Base-by-base conservation (phyloP, 306 rosid species). In the Coriaria nepalensis region DNA sequence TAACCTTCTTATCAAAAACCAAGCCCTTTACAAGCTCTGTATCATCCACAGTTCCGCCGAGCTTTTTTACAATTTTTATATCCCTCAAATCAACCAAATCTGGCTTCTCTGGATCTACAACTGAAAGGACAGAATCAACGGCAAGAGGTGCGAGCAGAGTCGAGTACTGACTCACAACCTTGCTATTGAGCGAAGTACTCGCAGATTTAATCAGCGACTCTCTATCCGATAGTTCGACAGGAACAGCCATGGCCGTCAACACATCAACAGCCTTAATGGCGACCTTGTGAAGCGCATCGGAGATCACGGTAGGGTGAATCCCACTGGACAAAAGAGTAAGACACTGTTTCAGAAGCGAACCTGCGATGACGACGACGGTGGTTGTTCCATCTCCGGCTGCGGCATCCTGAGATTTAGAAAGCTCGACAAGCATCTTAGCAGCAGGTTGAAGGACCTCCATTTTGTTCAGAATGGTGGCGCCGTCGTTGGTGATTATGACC, bases 361-460 rank as follows among this genome's bases (percentile, higher is more conserved):
- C 98, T 4, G 94, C 92, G 40, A 90, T 77, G 14, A 90, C 93
- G 29, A 90, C 98, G 11, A 90, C 98, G 9, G 98, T 90, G 45
- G 98, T 90, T 9, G 98, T 90, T 0, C 95, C 98, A 14, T 90
- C 98, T 0, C 98, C 98, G 2, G 95, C 94, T 9, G 98, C 86
- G 29, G 98, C 50, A 46, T 90, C 98, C 67, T 90, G 98, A 0
- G 98, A 77, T 39, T 90, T 85, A 7, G 98, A 90, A 37, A 90
- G 94, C 66, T 90, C 98, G 12, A 90, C 98, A 9, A 90, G 82
- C 98, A 90, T 90, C 62, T 90, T 90, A 0, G 98, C 98, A 0
- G 97, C 98, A 39, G 98, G 95, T 20, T 90, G 95, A 51, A 90
- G 85, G 45, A 90, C 94, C 60, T 90, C 85, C 98, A 90, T 85